These are phyloP conservation scores for Podospora comata DNA, from an alignment of 495 filamentous ascomycete genomes.

Conservation along the genomic window DNA sequence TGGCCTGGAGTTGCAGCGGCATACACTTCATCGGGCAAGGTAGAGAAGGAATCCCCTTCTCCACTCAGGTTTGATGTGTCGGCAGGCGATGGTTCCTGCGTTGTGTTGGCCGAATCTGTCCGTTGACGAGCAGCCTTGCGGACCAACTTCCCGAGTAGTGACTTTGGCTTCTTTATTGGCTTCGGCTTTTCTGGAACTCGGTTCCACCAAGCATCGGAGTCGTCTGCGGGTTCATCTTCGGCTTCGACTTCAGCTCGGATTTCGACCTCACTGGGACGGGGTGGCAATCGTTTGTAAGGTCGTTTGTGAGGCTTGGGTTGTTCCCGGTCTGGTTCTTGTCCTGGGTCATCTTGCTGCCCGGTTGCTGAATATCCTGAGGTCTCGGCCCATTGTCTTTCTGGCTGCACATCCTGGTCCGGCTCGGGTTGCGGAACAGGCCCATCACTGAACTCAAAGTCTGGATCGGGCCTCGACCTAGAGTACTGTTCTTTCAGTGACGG, in stretches of 20 bases:
- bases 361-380: background rate
- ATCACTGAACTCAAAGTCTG: background rate
- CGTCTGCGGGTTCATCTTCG: background rate
- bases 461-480: background rate
- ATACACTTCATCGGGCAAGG: constrained; percentile 46
- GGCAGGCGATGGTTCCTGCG: constrained; percentile 18
- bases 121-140: constrained; percentile 25
- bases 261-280: background rate
- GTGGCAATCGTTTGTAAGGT: background rate
- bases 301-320: background rate
- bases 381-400: background rate
- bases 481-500: background rate
- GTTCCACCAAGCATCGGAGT: constrained; percentile 9
- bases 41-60: constrained; percentile 54
- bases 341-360: background rate
- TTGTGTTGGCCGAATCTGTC: constrained; percentile 8
- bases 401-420: background rate
- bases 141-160: constrained; percentile 18
- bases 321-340: background rate
- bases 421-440: background rate
- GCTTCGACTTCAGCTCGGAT: background rate
- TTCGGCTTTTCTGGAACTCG: background rate
- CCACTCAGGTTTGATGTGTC: constrained; percentile 24
- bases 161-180: background rate
- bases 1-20: constrained; percentile 48